Conservation (phyloP, 306 rosid species). For the Delonix regia region DNA sequence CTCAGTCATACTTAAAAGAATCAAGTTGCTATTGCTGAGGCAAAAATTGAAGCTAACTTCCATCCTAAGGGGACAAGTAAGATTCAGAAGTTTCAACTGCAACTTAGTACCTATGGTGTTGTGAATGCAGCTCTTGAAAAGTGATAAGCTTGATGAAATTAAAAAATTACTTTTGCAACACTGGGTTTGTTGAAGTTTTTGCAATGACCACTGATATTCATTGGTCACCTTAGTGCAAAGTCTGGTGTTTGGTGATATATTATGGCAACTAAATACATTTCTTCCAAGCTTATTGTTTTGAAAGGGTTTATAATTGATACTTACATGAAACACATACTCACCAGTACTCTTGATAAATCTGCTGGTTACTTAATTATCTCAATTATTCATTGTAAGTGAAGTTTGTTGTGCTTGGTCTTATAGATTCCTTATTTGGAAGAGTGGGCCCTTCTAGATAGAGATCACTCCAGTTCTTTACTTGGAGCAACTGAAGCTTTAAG, state of each 20-base stretch:
- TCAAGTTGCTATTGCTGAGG: slow-evolving; percentile 89
- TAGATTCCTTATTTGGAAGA: slow-evolving; percentile 90
- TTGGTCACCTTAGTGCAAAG: neutral
- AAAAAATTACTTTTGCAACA: neutral
- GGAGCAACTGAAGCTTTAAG: slow-evolving; percentile 98
- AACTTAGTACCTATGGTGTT: slow-evolving; percentile 24
- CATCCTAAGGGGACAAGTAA: slow-evolving; percentile 93
- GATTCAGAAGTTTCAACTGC: slow-evolving; percentile 48
- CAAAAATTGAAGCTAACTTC: slow-evolving; percentile 93
- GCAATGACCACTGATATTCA: slow-evolving; percentile 12
- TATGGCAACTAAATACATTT: neutral
- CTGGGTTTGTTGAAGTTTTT: slow-evolving; percentile 23
- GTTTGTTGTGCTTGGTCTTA: slow-evolving; percentile 45
- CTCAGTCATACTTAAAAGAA: slow-evolving; percentile 91
- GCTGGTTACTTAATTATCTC: slow-evolving; percentile 21
- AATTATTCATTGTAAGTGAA: slow-evolving; percentile 28
- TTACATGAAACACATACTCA: slow-evolving; percentile 18
- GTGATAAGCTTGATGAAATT: slow-evolving; percentile 15
- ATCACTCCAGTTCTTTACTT: slow-evolving; percentile 87
- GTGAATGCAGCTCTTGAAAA: slow-evolving; percentile 35
- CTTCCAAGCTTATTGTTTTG: slow-evolving; percentile 22
- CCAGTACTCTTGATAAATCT: slow-evolving; percentile 16
- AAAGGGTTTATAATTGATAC: slow-evolving; percentile 6
- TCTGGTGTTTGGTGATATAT: slow-evolving; percentile 10
- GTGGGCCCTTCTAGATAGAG: slow-evolving; percentile 90